phyloP scores from a whole-genome alignment of 805 yeast species.

The Wickerhamomyces alni region DNA sequence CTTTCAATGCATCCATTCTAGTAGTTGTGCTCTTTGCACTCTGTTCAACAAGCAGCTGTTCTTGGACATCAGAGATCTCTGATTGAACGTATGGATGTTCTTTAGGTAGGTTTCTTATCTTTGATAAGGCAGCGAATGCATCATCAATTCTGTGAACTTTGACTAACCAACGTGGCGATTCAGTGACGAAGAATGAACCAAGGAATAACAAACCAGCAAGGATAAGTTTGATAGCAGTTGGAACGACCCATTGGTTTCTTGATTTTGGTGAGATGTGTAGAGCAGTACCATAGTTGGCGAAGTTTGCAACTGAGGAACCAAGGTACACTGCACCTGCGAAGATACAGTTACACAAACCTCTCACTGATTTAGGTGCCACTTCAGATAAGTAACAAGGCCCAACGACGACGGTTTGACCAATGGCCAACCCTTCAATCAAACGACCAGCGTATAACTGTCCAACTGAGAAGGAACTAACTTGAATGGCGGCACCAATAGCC shows the following conservation, averaged over 20 bases:
- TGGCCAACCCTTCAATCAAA: slow-evolving; percentile 46
- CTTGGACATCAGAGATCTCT: slow-evolving; percentile 46
- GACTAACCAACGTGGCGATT: slow-evolving; percentile 43
- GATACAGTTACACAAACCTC: slow-evolving; percentile 47
- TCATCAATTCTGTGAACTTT: slow-evolving; percentile 33
- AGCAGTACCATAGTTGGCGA: slow-evolving; percentile 47
- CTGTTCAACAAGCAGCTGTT: slow-evolving; percentile 35
- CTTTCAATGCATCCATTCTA: slow-evolving; percentile 24
- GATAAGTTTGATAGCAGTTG: slow-evolving; percentile 42
- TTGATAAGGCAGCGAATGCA: slow-evolving; percentile 36
- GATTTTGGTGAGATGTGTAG: slow-evolving; percentile 32
- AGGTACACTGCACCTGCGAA: slow-evolving; percentile 55
- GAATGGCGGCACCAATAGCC: slow-evolving; percentile 42
- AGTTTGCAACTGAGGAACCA: slow-evolving; percentile 45
- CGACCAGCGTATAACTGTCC: slow-evolving; percentile 54
- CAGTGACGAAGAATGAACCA: slow-evolving; percentile 38
- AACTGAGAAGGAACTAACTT: slow-evolving; percentile 36
- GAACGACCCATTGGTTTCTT: slow-evolving; percentile 45
- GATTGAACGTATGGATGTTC: slow-evolving; percentile 45
- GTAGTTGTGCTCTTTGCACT: slow-evolving; percentile 22
- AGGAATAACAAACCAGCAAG: slow-evolving; percentile 41
- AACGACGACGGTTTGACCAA: slow-evolving; percentile 52
- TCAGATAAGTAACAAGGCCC: slow-evolving; percentile 53
- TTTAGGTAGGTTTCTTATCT: slow-evolving; percentile 36
- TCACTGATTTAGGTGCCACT: slow-evolving; percentile 43